Percentiles rank a stretch among this genome's conserved stretches.
Conservation (phyloP, 345 rosid genomes). For the Syzygium oleosum region DNA sequence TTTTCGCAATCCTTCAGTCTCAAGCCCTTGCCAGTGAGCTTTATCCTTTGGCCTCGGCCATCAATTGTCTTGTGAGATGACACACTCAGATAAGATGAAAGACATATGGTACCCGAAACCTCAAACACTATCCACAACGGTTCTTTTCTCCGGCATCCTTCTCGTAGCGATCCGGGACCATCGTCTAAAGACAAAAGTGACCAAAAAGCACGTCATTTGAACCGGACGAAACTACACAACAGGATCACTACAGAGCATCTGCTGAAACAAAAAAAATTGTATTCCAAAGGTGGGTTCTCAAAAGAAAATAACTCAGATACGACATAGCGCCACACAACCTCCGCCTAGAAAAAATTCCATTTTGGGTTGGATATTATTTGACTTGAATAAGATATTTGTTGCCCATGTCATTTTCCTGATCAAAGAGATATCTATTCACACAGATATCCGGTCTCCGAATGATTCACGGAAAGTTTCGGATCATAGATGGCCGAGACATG, state of each 20-base stretch:
- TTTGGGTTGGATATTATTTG: not conserved
- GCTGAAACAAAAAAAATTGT: not conserved
- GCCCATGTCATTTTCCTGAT: not conserved
- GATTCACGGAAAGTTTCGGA: not conserved
- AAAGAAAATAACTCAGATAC: not conserved
- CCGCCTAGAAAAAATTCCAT: not conserved
- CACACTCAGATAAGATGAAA: conserved; percentile 51
- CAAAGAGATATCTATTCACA: not conserved
- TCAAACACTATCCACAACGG: conserved; percentile 89
- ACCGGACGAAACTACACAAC: not conserved
- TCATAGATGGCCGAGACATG: not conserved
- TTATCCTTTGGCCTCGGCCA: conserved; percentile 85
- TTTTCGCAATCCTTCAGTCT: conserved; percentile 83
- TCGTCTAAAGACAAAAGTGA: conserved; percentile 36
- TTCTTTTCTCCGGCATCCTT: conserved; percentile 69
- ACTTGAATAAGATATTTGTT: not conserved
- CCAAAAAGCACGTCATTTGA: not conserved
- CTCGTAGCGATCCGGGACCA: conserved; percentile 82
- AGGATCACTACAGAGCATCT: not conserved
- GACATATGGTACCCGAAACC: conserved; percentile 71
- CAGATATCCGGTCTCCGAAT: not conserved
- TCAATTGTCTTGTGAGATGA: conserved; percentile 92
- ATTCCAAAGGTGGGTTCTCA: not conserved
- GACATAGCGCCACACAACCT: not conserved
- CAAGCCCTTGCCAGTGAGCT: conserved; percentile 81